Percentiles rank a stretch among this genome's conserved stretches.
These are phyloP conservation scores for Lactarius indigo DNA, from an alignment of 768 basidiomycete genomes.

Conservation along the genomic window DNA sequence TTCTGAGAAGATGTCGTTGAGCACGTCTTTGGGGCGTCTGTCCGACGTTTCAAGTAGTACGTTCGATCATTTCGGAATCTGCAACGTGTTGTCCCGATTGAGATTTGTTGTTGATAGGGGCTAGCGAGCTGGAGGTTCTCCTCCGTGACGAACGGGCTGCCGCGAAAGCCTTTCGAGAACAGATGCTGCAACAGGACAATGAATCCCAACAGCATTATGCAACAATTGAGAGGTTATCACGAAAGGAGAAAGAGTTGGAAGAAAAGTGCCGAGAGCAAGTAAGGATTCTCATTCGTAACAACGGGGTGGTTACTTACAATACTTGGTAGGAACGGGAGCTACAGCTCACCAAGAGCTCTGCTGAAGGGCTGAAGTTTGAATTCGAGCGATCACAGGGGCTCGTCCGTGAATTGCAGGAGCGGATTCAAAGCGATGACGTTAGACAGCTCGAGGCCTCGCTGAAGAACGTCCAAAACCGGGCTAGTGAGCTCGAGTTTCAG, in stretches of 20 bases:
- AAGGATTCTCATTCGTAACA: conserved; percentile 1
- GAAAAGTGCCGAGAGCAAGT: conserved; percentile 54
- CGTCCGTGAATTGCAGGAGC: conserved; percentile 72
- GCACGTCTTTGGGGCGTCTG: conserved; percentile 50
- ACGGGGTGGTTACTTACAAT: not conserved
- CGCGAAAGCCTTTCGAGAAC: conserved; percentile 27
- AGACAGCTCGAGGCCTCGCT: conserved; percentile 70
- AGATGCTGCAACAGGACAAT: conserved; percentile 42
- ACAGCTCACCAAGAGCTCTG: conserved; percentile 54
- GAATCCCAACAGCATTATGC: conserved; percentile 38
- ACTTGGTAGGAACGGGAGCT: conserved; percentile 67
- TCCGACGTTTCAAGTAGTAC: conserved; percentile 60
- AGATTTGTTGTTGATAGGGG: conserved; percentile 21
- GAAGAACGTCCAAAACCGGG: conserved; percentile 75
- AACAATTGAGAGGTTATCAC: conserved; percentile 41
- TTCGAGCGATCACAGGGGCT: conserved; percentile 53
- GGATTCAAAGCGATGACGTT: conserved; percentile 78
- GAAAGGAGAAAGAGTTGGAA: conserved; percentile 51
- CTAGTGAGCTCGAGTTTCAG: conserved; percentile 81
- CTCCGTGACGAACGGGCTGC: conserved; percentile 28
- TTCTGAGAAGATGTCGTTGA: conserved; percentile 37
- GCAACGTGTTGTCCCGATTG: not conserved
- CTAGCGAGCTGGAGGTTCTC: conserved; percentile 28
- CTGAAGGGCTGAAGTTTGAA: conserved; percentile 50
- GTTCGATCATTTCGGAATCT: conserved; percentile 23